Evolutionary conservation across 345 rosid genomes (phyloP), one percentile per base, ranked within the genome.

Genomic region (Camelina sativa): DNA sequence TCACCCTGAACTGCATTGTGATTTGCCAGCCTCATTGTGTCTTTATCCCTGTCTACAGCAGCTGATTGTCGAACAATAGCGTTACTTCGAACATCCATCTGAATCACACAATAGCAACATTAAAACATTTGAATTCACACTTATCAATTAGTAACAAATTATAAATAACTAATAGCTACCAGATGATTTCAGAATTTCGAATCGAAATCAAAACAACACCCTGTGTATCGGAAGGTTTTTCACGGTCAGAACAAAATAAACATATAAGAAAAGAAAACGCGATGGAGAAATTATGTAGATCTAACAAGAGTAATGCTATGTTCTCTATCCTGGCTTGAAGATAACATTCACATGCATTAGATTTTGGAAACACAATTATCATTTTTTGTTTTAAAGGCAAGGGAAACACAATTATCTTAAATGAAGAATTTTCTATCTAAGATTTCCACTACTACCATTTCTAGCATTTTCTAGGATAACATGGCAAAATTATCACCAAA

Each of bases 21-120:
- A 80, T 73, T 87, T 76, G 90, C 80, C 74, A 84, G 80, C 76
- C 86, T 88, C 40, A 71, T 82, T 75, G 85, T 71, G 67, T 92
- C 96, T 82, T 84, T 88, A 57, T 90, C 98, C 85, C 89, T 86
- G 67, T 90, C 97, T 53, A 85, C 77, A 69, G 79, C 80, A 74
- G 84, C 87, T 40, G 98, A 69, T 80, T 86, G 81, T 81, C 92
- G 89, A 68, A 76, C 85, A 44, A 81, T 76, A 65, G 83, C 79
- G 82, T 81, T 87, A 75, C 84, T 82, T 83, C 88, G 97, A 75
- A 83, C 83, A 79, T 90, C 87, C 93, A 80, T 85, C 88, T 81
- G 78, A 58, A 82, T 76, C 64, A 77, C 83, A 65, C 75, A 46
- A 80, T 65, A 65, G 53, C 77, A 74, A 75, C 46, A 57, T 61